These are phyloP conservation scores for Penicillium sp. DNA, from an alignment of 2,329 filamentous ascomycete species.

Conservation along the genomic window DNA sequence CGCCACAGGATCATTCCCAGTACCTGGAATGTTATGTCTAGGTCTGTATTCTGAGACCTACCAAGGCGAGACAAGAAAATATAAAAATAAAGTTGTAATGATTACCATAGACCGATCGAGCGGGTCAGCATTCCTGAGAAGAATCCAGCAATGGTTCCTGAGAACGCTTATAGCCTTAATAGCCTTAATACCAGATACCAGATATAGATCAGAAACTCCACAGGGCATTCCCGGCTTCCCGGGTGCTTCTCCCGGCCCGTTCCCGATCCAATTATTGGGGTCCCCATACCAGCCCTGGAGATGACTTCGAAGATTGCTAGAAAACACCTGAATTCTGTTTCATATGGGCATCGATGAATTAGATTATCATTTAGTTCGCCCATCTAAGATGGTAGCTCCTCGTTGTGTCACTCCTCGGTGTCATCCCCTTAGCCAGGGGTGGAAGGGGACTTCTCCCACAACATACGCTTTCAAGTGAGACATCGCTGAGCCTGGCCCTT, in stretches of 20 bases:
- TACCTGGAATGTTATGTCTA: slow-evolving; percentile 3
- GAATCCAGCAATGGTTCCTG: slow-evolving; percentile 9
- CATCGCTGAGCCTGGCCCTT: background rate
- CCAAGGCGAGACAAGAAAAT: background rate
- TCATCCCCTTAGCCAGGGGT: background rate
- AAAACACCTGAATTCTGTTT: background rate
- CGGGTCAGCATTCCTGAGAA: slow-evolving; percentile 18
- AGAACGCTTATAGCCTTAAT: background rate
- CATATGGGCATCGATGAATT: background rate
- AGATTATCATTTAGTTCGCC: background rate
- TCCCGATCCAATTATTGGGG: background rate
- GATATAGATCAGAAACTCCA: background rate
- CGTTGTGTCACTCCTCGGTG: background rate
- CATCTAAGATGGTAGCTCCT: background rate
- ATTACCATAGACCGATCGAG: slow-evolving; percentile 17
- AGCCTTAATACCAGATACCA: background rate
- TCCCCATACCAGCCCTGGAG: background rate
- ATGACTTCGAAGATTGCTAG: background rate
- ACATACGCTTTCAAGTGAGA: background rate
- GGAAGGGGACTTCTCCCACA: background rate
- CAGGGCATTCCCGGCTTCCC: slow-evolving; percentile 7
- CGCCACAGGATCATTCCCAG: background rate
- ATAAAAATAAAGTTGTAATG: background rate
- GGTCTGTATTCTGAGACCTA: background rate
- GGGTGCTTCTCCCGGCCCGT: slow-evolving; percentile 8